Evolutionary conservation across 2,329 filamentous ascomycete genomes (phyloP).

Genomic region (Penicillium sp.): DNA sequence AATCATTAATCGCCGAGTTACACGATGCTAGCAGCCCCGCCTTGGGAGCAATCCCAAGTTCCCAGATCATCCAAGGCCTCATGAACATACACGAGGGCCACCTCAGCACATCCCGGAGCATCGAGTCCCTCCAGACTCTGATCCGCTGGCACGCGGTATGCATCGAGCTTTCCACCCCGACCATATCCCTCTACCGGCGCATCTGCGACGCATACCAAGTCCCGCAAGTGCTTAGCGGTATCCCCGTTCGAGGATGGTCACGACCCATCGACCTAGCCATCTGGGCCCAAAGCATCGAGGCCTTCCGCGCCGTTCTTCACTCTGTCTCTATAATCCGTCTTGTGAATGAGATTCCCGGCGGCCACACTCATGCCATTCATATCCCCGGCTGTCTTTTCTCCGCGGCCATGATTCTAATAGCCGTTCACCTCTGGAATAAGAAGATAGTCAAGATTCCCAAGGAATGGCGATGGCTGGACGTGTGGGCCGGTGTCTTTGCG

Average conservation of each 20-base stretch:
- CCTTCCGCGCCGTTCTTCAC: not conserved
- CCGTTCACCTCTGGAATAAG: not conserved
- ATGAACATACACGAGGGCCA: not conserved
- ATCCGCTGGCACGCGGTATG: not conserved
- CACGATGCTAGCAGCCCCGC: not conserved
- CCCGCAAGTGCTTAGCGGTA: not conserved
- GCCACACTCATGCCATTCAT: not conserved
- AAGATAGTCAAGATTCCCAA: not conserved
- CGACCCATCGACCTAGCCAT: not conserved
- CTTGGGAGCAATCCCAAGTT: not conserved
- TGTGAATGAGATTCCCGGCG: not conserved
- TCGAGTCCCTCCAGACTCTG: not conserved
- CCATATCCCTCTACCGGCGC: not conserved
- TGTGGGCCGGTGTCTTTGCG: not conserved
- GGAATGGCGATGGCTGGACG: not conserved
- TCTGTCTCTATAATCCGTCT: not conserved
- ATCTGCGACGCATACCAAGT: not conserved
- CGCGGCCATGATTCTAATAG: not conserved
- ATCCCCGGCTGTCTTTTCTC: not conserved
- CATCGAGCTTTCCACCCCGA: not conserved
- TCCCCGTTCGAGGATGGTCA: not conserved
- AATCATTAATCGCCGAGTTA: not conserved
- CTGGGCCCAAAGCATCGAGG: not conserved
- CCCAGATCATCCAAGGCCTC: not conserved
- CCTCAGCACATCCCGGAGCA: not conserved